These are phyloP conservation scores for Cercophora newfieldiana DNA, from an alignment of 495 filamentous ascomycete species.

Conservation along the genomic window DNA sequence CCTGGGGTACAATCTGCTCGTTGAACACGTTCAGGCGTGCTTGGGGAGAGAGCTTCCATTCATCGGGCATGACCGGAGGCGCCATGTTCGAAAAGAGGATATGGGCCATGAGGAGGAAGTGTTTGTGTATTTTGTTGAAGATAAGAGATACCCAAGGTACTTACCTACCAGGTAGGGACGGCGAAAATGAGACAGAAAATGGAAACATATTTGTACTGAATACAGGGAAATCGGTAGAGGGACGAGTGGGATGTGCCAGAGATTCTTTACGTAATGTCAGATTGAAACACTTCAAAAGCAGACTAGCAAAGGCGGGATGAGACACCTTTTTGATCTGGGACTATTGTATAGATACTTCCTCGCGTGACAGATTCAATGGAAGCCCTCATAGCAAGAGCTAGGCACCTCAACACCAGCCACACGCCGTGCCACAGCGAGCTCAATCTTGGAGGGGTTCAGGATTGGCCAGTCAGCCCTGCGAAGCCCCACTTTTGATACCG, in stretches of 20 bases:
- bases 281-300: background rate
- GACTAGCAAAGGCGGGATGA: background rate
- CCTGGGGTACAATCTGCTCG: slow-evolving; percentile 20
- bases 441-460: background rate
- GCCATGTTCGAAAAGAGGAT: slow-evolving; percentile 1
- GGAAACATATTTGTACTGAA: background rate
- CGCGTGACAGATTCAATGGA: too few relatives aligned
- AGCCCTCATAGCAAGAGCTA: too few relatives aligned
- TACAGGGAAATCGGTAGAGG: background rate
- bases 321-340: background rate
- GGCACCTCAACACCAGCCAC: background rate
- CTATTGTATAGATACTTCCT: too few relatives aligned
- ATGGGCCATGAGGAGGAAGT: background rate
- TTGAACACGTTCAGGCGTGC: slow-evolving; percentile 20
- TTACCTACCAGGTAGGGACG: too few relatives aligned
- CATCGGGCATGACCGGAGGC: slow-evolving; percentile 2
- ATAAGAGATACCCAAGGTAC: too few relatives aligned
- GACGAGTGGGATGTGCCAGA: background rate
- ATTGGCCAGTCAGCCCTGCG: background rate
- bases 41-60: slow-evolving; percentile 24
- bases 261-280: background rate
- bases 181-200: too few relatives aligned
- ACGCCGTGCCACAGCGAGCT: background rate
- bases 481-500: background rate
- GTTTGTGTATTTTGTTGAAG: background rate